Percentiles rank a stretch among this genome's conserved stretches.
Conservation (phyloP, 2,329 filamentous ascomycete genomes). For the Fusarium sp. region DNA sequence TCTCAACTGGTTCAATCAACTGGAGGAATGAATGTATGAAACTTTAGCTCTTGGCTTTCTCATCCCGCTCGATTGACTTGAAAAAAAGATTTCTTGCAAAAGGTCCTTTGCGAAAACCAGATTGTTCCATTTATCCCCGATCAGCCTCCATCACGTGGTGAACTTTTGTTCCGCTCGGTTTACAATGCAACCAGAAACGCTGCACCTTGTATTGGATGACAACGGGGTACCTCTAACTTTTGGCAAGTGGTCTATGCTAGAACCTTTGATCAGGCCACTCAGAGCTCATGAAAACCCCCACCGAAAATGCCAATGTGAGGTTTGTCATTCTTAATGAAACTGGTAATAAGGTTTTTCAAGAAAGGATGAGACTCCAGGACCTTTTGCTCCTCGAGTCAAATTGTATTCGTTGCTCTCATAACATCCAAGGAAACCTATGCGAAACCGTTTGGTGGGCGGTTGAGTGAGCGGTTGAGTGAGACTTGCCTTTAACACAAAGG, state of each 20-base stretch:
- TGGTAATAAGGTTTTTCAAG: background rate
- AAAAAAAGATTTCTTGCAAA: conserved; percentile 26
- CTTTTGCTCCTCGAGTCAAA: conserved; percentile 1
- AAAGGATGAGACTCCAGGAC: background rate
- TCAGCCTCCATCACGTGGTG: conserved; percentile 26
- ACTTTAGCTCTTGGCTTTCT: conserved; percentile 3
- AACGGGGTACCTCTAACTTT: too few relatives aligned
- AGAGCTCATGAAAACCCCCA: conserved; percentile 17
- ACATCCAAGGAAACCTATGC: background rate
- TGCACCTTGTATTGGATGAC: too few relatives aligned
- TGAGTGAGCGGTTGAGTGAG: background rate
- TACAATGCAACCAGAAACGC: conserved; percentile 21
- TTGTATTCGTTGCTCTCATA: background rate
- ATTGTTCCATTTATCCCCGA: conserved; percentile 27
- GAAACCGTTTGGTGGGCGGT: background rate
- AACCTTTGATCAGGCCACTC: conserved; percentile 39
- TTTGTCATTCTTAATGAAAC: background rate
- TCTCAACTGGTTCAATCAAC: background rate
- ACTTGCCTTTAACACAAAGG: background rate
- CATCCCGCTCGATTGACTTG: conserved; percentile 12
- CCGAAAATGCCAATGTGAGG: background rate
- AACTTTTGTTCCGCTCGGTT: conserved; percentile 39
- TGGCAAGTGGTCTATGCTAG: conserved; percentile 3
- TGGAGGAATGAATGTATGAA: background rate
- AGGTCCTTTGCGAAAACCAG: conserved; percentile 23